Base-by-base conservation (phyloP, 1,284 basidiomycete species). In the Rhodofomes roseus region DNA sequence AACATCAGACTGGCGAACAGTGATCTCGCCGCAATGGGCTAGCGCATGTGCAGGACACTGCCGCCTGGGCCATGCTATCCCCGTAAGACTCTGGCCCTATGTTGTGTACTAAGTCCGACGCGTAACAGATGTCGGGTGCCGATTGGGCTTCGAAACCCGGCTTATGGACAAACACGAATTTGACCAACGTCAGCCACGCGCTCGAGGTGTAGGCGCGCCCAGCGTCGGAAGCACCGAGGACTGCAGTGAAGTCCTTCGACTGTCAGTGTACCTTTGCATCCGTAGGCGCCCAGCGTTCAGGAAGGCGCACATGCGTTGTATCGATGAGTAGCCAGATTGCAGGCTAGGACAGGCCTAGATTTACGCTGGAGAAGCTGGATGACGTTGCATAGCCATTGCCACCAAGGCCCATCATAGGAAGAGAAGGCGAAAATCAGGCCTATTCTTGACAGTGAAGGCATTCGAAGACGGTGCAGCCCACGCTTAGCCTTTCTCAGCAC, bases 351-450 rank as follows among this genome's bases (percentile, higher is more conserved):
- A 14, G 46, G 25, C 11, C 46, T 29, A 29, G 46, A 48, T 48
- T 29, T 48, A 29, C 25, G 25, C 46, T 22, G 23, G 40, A 23
- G 25, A 48, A 48, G 46, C n/a, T 27, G 25, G 11, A 48, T 48
- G 46, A 48, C 46, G 46, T 48, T 27, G 46, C 25, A 27, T 23
- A 18, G 16, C 25, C 46, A 48, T 39, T 27, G 46, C 46, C 46
- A 48, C 46, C 46, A 48, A 14, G 44, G n/a, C n/a, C n/a, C 27
- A 51, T 51, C 50, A 36, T 18, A 31, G 50, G 50, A 52, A 52
- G 50, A 52, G 50, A 52, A 52, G 50, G 14, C 50, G 50, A 52
- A 34, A 34, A 52, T 52, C 50, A 52, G 29, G 43, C 9, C 23
- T 27, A 7, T 8, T 52, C 31, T 20, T 20, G 50, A 34, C 34